A percentile compares a stretch with the other conserved stretches of the same genome.
Conservation (phyloP, 1,139 yeast genomes). For the Hyphopichia fennica region DNA sequence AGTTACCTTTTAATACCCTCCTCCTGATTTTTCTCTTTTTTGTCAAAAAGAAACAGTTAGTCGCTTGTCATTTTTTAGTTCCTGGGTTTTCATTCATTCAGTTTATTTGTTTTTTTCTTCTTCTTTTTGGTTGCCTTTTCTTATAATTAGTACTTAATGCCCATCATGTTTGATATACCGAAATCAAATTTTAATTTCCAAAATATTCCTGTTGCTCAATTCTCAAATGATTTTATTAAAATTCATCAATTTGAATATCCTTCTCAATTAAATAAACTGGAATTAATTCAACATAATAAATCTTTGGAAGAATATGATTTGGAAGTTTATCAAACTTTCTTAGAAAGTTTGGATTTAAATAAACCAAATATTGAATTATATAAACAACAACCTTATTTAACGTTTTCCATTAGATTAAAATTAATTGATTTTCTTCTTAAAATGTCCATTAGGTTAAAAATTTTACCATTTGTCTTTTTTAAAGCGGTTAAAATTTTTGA, state of each 20-base stretch:
- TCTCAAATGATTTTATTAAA: conserved; percentile 3
- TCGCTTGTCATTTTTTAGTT: no score
- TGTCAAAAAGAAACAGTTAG: no score
- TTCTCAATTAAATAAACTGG: conserved; percentile 47
- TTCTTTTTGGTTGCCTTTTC: neutral
- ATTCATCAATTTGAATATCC: conserved; percentile 44
- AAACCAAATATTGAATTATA: conserved; percentile 57
- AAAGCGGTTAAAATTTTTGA: conserved; percentile 62
- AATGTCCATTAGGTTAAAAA: conserved; percentile 57
- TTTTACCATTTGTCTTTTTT: conserved; percentile 59
- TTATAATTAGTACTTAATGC: no score
- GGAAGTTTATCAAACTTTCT: conserved; percentile 48
- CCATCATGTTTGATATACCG: conserved; percentile 12
- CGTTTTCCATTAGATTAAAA: conserved; percentile 48
- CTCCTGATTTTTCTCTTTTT: no score
- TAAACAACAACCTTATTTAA: conserved; percentile 64
- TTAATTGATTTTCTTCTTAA: conserved; percentile 59
- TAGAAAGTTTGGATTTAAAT: conserved; percentile 26
- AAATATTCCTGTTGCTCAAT: conserved; percentile 2
- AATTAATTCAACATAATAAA: conserved; percentile 46
- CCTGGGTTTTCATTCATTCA: neutral
- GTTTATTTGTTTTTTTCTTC: no score
- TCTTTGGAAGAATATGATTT: conserved; percentile 52
- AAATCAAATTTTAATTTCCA: conserved; percentile 7
- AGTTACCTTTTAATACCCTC: no score